Base-by-base conservation (phyloP, 2,329 filamentous ascomycete genomes). In the Lanzia echinophila region DNA sequence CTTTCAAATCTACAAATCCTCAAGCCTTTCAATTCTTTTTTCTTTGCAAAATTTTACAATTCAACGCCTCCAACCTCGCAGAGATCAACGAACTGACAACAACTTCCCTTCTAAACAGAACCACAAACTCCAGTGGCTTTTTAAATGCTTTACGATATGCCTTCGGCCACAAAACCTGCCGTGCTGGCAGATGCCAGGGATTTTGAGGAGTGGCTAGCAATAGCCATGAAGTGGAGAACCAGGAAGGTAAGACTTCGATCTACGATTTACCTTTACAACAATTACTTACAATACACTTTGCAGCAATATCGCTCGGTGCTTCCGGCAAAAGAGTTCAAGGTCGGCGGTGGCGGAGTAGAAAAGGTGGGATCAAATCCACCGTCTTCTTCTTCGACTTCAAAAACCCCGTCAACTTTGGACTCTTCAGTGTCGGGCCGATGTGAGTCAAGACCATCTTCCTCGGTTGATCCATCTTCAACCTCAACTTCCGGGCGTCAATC, bases 171-270 rank as follows among this genome's bases (percentile, higher is more conserved):
- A 7, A 17, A 36, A 13, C 17, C 31, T 20, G 19, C 42, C 4
- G 20, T 34, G 12, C 22, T 54, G 39, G 51, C 51, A 31, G 51
- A 54, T 10, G 51, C 38, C 46, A 38, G 39, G 3, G 31, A 47
- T 20, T 36, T 45, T 49, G 38, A 58, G 34, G 31, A 50, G 47
- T 33, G 55, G 58, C 32, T 60, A 3, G 45, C 56, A 12, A 47
- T 47, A 32, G 53, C 55, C 44, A 58, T 54, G 41, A 48, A 17
- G 8, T 32, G 51, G 15, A 57, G 53, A 34, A 47, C 19, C 1
- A 53, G 53, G 19, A 56, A 48, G 39, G 51, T 54, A 50, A 28
- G 28, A 6, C 13, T 10, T 43, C 2, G 6, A 47, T 17, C 13
- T 31, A 5, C n/a, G 6, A 2, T 22, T 24, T 52, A 13, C 10